phyloP scores from a whole-genome alignment of 2,329 filamentous ascomycete species.

The Trichophaea hybrida region DNA sequence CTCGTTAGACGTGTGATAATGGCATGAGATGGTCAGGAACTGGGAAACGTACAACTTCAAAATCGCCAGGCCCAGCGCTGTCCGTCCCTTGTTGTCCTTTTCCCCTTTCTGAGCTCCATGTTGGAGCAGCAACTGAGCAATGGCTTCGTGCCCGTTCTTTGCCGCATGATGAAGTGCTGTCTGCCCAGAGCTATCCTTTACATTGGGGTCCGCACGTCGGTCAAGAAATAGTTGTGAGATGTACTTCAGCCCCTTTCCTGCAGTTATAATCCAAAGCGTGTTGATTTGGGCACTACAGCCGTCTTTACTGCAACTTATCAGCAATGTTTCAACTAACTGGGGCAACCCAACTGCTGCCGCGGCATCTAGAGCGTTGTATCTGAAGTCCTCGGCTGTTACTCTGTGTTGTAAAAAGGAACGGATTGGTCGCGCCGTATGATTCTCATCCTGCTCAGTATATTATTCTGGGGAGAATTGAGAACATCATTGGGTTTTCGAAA shows the following conservation, averaged over 20 bases:
- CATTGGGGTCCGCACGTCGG: not conserved
- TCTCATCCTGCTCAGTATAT: not conserved
- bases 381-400: not conserved
- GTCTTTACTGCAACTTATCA: not conserved
- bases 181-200: not conserved
- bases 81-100: not conserved
- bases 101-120: not conserved
- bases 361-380: not conserved
- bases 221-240: not conserved
- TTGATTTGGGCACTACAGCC: not conserved
- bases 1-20: too few relatives aligned
- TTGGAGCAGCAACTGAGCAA: not conserved
- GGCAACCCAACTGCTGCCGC: not conserved
- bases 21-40: too few relatives aligned
- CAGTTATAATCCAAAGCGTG: not conserved
- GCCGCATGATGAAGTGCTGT: conserved; percentile 23
- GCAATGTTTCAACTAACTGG: not conserved
- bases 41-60: not conserved
- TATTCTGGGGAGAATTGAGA: not conserved
- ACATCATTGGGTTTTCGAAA: not conserved
- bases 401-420: not conserved
- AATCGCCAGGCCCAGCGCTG: not conserved
- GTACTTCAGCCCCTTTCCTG: not conserved
- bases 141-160: not conserved
- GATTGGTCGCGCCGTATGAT: not conserved